These are phyloP conservation scores for Corymbia maculata DNA, from an alignment of 345 rosid species.

Conservation along the genomic window DNA sequence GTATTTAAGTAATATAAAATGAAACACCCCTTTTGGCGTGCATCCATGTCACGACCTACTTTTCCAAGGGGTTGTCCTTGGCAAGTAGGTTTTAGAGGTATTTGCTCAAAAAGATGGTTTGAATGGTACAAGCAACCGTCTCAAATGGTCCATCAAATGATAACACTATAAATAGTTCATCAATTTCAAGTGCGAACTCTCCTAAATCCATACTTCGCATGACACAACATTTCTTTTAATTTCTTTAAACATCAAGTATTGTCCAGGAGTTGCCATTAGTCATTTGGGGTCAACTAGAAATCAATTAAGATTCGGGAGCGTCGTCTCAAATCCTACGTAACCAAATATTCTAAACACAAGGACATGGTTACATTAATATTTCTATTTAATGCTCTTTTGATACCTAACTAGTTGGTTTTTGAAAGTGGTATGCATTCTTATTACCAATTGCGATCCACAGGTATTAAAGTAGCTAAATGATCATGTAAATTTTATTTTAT, in stretches of 20 bases:
- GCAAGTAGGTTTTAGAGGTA: neutral
- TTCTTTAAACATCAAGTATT: too few relatives aligned
- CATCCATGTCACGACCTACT: neutral
- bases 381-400: too few relatives aligned
- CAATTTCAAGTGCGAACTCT: too few relatives aligned
- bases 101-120: too few relatives aligned
- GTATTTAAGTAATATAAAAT: too few relatives aligned
- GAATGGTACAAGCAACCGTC: neutral
- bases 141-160: neutral
- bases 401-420: too few relatives aligned
- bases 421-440: neutral
- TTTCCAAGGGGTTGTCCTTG: neutral
- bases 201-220: too few relatives aligned
- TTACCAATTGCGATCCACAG: neutral
- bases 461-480: neutral
- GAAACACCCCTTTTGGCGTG: too few relatives aligned
- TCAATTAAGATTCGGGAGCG: accelerated
- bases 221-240: neutral
- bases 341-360: neutral
- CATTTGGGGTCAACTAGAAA: neutral
- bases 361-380: too few relatives aligned
- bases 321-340: accelerated
- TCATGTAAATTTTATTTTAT: neutral
- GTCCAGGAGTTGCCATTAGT: too few relatives aligned
- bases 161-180: neutral